These are phyloP conservation scores for Neopestalotiopsis clavispora DNA, from an alignment of 2,329 filamentous ascomycete species.

Conservation along the genomic window DNA sequence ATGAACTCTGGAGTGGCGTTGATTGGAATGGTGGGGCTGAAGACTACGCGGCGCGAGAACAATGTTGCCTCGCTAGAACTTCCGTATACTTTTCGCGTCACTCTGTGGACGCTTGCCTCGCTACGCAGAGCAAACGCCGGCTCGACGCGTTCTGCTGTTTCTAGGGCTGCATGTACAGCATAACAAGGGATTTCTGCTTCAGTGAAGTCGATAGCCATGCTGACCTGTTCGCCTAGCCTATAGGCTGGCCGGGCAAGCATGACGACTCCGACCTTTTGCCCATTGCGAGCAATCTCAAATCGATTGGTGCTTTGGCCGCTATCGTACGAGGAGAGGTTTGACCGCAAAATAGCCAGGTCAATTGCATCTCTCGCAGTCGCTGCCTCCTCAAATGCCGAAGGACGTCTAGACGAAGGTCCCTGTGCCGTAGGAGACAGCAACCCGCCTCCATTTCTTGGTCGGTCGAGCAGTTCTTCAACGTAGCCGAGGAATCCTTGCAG, in stretches of 20 bases:
- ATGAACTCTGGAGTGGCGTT: slow-evolving; percentile 88
- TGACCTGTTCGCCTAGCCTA: slow-evolving; percentile 85
- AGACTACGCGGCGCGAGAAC: slow-evolving; percentile 78
- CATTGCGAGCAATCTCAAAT: slow-evolving; percentile 93
- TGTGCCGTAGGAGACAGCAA: slow-evolving; percentile 77
- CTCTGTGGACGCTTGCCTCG: slow-evolving; percentile 82
- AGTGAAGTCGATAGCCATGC: slow-evolving; percentile 82
- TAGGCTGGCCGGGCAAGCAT: slow-evolving; percentile 89
- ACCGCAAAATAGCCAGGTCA: slow-evolving; percentile 86
- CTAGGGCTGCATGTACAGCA: slow-evolving; percentile 81
- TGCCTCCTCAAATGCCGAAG: slow-evolving; percentile 60
- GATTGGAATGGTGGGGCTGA: slow-evolving; percentile 82
- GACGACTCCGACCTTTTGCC: slow-evolving; percentile 88
- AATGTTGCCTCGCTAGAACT: slow-evolving; percentile 81
- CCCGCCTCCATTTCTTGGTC: slow-evolving; percentile 60
- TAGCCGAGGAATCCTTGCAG: slow-evolving; percentile 76
- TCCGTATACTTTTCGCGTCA: slow-evolving; percentile 82
- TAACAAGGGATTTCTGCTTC: slow-evolving; percentile 82
- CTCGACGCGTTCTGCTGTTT: slow-evolving; percentile 85
- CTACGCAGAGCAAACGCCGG: slow-evolving; percentile 81
- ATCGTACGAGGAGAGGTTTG: slow-evolving; percentile 66
- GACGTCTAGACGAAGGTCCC: slow-evolving; percentile 57
- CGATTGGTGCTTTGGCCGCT: slow-evolving; percentile 85
- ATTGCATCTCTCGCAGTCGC: slow-evolving; percentile 82
- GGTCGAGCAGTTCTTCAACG: slow-evolving; percentile 74